A percentile compares a stretch with the other conserved stretches of the same genome.
These are phyloP conservation scores for Aphanomyces cochlioides DNA, from an alignment of 352 stramenopile species.

Conservation along the genomic window DNA sequence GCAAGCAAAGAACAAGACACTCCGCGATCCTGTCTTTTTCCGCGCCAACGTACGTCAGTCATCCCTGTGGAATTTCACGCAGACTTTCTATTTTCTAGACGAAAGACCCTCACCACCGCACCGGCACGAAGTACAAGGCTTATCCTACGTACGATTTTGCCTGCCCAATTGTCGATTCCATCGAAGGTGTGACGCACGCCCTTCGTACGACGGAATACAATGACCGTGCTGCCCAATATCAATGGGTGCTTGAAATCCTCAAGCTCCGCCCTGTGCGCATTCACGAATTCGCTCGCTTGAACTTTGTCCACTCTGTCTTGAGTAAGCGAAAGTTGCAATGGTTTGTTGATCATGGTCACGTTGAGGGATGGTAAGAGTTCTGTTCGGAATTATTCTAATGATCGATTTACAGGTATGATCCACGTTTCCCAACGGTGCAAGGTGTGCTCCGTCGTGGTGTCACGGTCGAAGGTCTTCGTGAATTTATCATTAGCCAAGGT, in stretches of 20 bases:
- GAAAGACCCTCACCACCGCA: conserved; percentile 80
- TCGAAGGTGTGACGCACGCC: conserved; percentile 99
- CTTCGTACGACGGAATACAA: conserved; percentile 99
- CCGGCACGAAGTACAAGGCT: conserved; percentile 95
- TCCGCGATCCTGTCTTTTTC: conserved; percentile 87
- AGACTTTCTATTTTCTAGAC: conserved; percentile 12
- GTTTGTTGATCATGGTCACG: conserved; percentile 97
- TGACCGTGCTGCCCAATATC: conserved; percentile 97
- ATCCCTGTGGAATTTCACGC: neutral
- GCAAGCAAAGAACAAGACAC: conserved; percentile 86
- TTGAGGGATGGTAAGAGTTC: conserved; percentile 93
- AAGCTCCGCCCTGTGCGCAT: conserved; percentile 78
- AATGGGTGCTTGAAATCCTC: conserved; percentile 91
- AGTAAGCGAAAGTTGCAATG: conserved; percentile 99
- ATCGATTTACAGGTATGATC: conserved; percentile 55
- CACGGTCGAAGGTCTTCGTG: conserved; percentile 91
- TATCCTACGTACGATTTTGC: conserved; percentile 99
- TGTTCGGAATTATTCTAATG: neutral
- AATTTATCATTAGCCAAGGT: conserved; percentile 98
- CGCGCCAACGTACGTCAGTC: conserved; percentile 48
- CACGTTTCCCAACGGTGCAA: conserved; percentile 98
- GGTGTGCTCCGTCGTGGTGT: conserved; percentile 95
- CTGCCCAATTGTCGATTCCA: conserved; percentile 98
- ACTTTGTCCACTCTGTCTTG: conserved; percentile 99
- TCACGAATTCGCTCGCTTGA: conserved; percentile 97